Evolutionary conservation across 345 rosid species (phyloP), one percentile per base, ranked within the genome.

Genomic region (Euphorbia lathyris): DNA sequence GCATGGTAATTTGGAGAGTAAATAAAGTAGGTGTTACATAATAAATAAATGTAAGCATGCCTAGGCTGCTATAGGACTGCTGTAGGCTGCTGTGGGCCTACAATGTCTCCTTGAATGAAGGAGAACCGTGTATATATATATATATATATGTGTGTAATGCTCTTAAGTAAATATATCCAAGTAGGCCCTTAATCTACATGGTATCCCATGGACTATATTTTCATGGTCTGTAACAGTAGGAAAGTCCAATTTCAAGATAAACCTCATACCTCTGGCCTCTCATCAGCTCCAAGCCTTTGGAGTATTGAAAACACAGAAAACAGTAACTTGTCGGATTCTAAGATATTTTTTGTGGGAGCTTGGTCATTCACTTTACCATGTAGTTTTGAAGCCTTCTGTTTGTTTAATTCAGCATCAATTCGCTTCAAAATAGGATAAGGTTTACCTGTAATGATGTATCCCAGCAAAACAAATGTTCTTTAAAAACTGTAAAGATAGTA

Each of bases 201-300:
- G n/a, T n/a, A n/a, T n/a, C n/a, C n/a, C n/a, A n/a, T n/a, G n/a
- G n/a, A n/a, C n/a, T n/a, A n/a, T n/a, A n/a, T n/a, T n/a, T n/a
- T n/a, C n/a, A n/a, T n/a, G n/a, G n/a, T n/a, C n/a, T n/a, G n/a
- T n/a, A n/a, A n/a, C n/a, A n/a, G n/a, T n/a, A 29, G 23, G 23
- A 7, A 30, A 30, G 45, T 29, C 34, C 34, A 43, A 16, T 22
- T 16, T 43, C 32, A 65, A 27, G 27, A 56, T 36, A 80, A 55
- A 45, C 55, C 65, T 65, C 67, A 67, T 80, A 94, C 98, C 99
- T 95, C 99, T 47, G 99, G 96, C 74, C 99, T 89, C 66, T 92
- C 98, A 71, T 95, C 99, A 75, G 82, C 89, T 73, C 96, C 99
- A 78, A 92, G 96, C 82, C 86, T 87, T 78, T 90, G 96, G 80